These are phyloP conservation scores for Pythium utonaiense DNA, from an alignment of 352 stramenopile genomes.

Conservation along the genomic window DNA sequence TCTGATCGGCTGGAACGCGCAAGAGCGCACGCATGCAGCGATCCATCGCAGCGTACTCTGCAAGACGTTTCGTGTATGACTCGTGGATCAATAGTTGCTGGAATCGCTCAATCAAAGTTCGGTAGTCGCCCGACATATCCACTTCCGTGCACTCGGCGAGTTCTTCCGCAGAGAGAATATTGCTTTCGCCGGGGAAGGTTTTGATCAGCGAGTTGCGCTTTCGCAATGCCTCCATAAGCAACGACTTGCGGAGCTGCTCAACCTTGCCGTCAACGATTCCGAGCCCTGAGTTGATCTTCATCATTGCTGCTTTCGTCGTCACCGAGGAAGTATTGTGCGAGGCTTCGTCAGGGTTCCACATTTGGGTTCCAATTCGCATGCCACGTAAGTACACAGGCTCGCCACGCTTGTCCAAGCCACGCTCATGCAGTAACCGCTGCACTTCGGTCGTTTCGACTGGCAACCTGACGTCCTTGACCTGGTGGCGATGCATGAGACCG, in stretches of 20 bases:
- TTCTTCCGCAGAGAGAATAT: constrained; percentile 41
- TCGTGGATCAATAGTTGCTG: constrained; percentile 68
- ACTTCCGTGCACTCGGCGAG: constrained; percentile 51
- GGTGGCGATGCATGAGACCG: constrained; percentile 50
- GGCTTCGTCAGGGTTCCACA: constrained; percentile 18
- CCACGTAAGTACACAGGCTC: constrained; percentile 55
- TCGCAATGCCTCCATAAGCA: constrained; percentile 60
- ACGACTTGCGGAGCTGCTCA: constrained; percentile 52
- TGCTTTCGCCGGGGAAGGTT: constrained; percentile 51
- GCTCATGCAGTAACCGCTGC: constrained; percentile 41
- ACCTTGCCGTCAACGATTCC: constrained; percentile 66
- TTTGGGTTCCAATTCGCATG: constrained; percentile 59
- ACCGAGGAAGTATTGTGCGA: neutral
- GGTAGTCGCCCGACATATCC: constrained; percentile 63
- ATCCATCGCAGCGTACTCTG: constrained; percentile 59
- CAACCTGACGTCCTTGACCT: constrained; percentile 49
- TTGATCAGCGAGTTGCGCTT: constrained; percentile 74
- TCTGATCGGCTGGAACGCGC: constrained; percentile 31
- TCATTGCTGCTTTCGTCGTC: neutral
- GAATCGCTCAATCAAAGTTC: constrained; percentile 63
- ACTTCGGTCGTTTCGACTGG: constrained; percentile 38
- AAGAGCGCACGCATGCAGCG: constrained; percentile 61
- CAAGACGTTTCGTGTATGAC: constrained; percentile 53
- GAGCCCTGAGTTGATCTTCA: constrained; percentile 40
- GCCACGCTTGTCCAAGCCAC: constrained; percentile 58